Percentiles rank a stretch among this genome's conserved stretches.
phyloP scores from a whole-genome alignment of 352 stramenopile species.

The Globisporangium carolinianum region DNA sequence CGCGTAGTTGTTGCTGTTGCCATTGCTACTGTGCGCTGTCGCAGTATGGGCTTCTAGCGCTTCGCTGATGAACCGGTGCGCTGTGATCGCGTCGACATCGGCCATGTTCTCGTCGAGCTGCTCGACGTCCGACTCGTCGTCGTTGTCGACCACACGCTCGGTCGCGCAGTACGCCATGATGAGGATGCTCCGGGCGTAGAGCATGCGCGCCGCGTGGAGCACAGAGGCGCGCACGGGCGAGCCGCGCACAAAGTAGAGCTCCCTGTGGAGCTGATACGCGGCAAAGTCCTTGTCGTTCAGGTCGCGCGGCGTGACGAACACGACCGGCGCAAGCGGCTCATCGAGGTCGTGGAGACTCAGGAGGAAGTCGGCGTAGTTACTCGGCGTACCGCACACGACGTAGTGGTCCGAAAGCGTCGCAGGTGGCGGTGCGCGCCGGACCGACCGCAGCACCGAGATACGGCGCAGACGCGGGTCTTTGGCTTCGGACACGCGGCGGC shows the following conservation, averaged over 20 bases:
- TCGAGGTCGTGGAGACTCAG: slow-evolving; percentile 40
- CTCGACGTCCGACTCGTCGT: slow-evolving; percentile 19
- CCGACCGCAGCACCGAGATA: slow-evolving; percentile 33
- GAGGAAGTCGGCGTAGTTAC: slow-evolving; percentile 49
- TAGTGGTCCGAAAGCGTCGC: slow-evolving; percentile 34
- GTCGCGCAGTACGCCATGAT: slow-evolving; percentile 61
- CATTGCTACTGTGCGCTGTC: no score
- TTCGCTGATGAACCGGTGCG: slow-evolving; percentile 71
- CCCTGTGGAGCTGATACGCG: slow-evolving; percentile 33
- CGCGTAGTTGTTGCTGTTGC: slow-evolving; percentile 25
- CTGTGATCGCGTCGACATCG: slow-evolving; percentile 70
- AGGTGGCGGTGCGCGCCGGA: slow-evolving; percentile 22
- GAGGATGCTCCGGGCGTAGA: slow-evolving; percentile 53
- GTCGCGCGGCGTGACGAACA: slow-evolving; percentile 50
- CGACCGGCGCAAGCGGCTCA: slow-evolving; percentile 24
- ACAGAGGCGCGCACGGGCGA: slow-evolving; percentile 57
- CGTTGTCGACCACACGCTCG: slow-evolving; percentile 10
- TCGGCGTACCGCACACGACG: slow-evolving; percentile 64
- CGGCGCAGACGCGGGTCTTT: slow-evolving; percentile 13
- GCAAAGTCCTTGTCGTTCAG: slow-evolving; percentile 44
- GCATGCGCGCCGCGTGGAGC: slow-evolving; percentile 50
- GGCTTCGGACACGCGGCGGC: slow-evolving; percentile 1
- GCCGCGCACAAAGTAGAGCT: slow-evolving; percentile 60
- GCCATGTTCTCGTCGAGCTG: slow-evolving; percentile 67
- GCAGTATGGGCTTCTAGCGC: slow-evolving; percentile 4